Evolutionary conservation across 2,329 filamentous ascomycete species (phyloP).

Genomic region (Reticulascus tulasneorum): DNA sequence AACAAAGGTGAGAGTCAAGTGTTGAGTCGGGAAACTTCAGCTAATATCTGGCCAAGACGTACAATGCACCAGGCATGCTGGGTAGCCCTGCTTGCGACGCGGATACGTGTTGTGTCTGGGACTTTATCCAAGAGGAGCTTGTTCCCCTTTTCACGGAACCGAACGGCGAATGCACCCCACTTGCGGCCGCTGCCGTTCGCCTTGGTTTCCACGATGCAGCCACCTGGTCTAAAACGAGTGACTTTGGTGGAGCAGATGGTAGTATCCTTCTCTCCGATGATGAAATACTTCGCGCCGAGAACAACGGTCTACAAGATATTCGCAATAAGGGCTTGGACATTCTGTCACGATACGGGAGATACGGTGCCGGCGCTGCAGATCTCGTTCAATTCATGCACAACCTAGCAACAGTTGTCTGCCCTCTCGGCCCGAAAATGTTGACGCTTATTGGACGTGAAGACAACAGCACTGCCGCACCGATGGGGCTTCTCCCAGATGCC

Average conservation of each 20-base stretch:
- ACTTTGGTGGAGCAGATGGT: conserved; percentile 41
- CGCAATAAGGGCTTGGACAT: conserved; percentile 33
- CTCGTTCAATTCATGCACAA: conserved; percentile 49
- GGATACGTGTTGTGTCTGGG: conserved; percentile 42
- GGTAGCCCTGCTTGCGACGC: conserved; percentile 24
- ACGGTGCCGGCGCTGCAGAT: conserved; percentile 45
- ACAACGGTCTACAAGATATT: conserved; percentile 44
- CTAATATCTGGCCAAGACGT: too few species aligned
- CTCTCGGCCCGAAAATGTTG: conserved; percentile 41
- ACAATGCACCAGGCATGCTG: too few species aligned
- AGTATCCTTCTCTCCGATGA: conserved; percentile 34
- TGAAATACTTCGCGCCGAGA: conserved; percentile 33
- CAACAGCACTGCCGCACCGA: conserved; percentile 30
- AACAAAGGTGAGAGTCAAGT: too few species aligned
- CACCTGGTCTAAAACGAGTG: conserved; percentile 33
- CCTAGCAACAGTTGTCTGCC: conserved; percentile 44
- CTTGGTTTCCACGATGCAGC: conserved; percentile 46
- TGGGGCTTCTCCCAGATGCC: conserved; percentile 37
- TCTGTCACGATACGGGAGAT: conserved; percentile 32
- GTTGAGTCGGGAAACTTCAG: too few species aligned
- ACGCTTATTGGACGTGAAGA: conserved; percentile 50
- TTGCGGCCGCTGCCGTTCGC: conserved; percentile 39
- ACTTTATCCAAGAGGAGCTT: conserved; percentile 36
- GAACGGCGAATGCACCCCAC: conserved; percentile 35
- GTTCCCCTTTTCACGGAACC: conserved; percentile 27